These are phyloP conservation scores for Sphaerulina vaccinii DNA, from an alignment of 2,329 filamentous ascomycete genomes.

Conservation along the genomic window DNA sequence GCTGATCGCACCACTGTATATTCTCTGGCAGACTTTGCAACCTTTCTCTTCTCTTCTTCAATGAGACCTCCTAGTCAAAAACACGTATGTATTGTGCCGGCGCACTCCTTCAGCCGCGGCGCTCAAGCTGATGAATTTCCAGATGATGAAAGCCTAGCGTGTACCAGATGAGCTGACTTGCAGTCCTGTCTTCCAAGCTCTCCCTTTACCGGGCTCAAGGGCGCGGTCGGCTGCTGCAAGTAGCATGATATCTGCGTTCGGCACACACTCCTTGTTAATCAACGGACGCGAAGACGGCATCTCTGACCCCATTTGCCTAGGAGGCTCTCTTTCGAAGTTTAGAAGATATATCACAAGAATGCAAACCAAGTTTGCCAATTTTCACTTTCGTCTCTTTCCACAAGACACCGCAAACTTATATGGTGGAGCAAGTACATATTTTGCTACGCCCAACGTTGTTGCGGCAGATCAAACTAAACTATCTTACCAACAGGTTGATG, in stretches of 20 bases:
- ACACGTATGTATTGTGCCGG: constrained; percentile 65
- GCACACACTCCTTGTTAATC: constrained; percentile 98
- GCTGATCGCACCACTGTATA: constrained; percentile 1
- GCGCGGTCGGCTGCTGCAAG: constrained; percentile 66
- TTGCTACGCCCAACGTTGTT: constrained; percentile 27
- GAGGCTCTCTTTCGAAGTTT: constrained; percentile 9
- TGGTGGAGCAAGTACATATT: constrained; percentile 21
- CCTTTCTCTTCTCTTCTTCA: constrained; percentile 57
- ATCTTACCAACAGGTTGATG: constrained; percentile 37
- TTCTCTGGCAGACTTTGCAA: constrained; percentile 26
- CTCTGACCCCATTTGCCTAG: constrained; percentile 67
- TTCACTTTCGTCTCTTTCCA: constrained; percentile 2
- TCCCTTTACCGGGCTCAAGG: constrained; percentile 89
- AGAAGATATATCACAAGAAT: not conserved
- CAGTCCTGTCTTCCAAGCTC: constrained; percentile 68
- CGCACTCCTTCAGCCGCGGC: not conserved
- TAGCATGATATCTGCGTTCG: constrained; percentile 98
- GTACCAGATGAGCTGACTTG: constrained; percentile 81
- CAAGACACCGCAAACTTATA: constrained; percentile 23
- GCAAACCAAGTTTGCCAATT: not conserved
- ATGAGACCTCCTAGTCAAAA: constrained; percentile 99
- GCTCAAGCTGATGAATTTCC: constrained; percentile 28
- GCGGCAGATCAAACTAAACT: constrained; percentile 31
- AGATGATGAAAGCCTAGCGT: constrained; percentile 99
- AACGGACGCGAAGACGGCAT: constrained; percentile 95